These are phyloP conservation scores for Cercospora beticola DNA, from an alignment of 2,329 filamentous ascomycete genomes.

Conservation along the genomic window DNA sequence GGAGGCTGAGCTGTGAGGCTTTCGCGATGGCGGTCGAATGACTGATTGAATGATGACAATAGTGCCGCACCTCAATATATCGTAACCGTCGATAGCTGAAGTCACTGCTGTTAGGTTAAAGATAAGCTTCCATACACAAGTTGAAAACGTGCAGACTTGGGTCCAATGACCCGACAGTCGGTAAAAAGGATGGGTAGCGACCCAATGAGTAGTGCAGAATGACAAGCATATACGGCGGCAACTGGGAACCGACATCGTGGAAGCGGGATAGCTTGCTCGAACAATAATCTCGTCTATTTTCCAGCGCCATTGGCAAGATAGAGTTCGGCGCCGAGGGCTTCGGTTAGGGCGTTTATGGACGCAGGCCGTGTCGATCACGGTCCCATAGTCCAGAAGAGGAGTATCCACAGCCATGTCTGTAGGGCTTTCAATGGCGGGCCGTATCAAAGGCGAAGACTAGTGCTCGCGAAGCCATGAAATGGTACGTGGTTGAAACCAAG, in stretches of 20 bases:
- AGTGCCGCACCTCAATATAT: neutral
- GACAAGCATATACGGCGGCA: neutral
- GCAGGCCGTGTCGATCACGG: neutral
- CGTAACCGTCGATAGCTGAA: neutral
- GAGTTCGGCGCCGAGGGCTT: neutral
- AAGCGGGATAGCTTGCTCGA: neutral
- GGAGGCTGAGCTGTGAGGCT: constrained; percentile 42
- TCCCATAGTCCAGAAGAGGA: neutral
- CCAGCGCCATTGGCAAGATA: neutral
- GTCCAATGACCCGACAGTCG: neutral
- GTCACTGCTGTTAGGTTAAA: neutral
- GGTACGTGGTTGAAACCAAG: neutral
- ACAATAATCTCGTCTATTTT: neutral
- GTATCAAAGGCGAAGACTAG: neutral
- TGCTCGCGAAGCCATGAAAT: neutral
- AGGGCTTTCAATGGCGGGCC: neutral
- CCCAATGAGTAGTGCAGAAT: neutral
- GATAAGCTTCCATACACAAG: neutral
- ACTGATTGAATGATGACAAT: constrained; percentile 10
- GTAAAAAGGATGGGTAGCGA: neutral
- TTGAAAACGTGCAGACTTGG: neutral
- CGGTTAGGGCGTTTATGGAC: neutral
- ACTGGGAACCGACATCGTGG: neutral
- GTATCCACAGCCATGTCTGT: neutral
- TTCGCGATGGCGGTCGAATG: constrained; percentile 29